Conservation (phyloP, 805 yeast species). For the Yamadazyma sp. region DNA sequence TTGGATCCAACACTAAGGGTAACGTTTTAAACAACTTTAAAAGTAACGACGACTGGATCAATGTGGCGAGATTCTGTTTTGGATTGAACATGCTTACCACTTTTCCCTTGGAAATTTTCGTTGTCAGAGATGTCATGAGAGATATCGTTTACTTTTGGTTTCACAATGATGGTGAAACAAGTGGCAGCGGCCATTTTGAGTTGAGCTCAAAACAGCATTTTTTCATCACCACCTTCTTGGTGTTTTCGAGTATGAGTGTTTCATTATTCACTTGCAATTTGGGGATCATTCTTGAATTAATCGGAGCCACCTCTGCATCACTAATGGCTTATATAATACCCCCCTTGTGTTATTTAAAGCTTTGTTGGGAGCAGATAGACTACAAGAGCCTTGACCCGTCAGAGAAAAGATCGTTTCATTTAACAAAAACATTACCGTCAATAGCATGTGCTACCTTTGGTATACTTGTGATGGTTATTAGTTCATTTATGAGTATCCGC, state of each 20-base stretch:
- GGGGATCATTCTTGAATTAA: conserved; percentile 85
- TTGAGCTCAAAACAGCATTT: conserved; percentile 54
- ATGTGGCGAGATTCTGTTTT: conserved; percentile 85
- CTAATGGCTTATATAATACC: conserved; percentile 91
- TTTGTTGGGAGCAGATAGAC: conserved; percentile 50
- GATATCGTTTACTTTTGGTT: conserved; percentile 47
- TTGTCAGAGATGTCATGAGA: conserved; percentile 80
- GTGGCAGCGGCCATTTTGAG: conserved; percentile 34
- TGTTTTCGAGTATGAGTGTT: conserved; percentile 68
- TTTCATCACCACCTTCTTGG: conserved; percentile 62
- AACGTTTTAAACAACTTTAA: conserved; percentile 87
- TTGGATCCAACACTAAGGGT: conserved; percentile 79
- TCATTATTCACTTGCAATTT: conserved; percentile 81
- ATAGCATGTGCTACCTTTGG: conserved; percentile 71
- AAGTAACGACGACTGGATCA: conserved; percentile 67
- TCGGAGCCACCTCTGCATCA: conserved; percentile 92
- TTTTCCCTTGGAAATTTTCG: conserved; percentile 87
- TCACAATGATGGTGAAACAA: conserved; percentile 10
- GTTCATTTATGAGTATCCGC: conserved; percentile 72
- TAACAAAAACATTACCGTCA: conserved; percentile 53
- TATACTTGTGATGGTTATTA: conserved; percentile 68
- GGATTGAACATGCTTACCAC: conserved; percentile 93
- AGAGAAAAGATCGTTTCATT: conserved; percentile 29
- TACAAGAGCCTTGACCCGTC: conserved; percentile 19
- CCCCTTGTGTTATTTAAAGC: conserved; percentile 73